Evolutionary conservation across 495 filamentous ascomycete genomes (phyloP), one percentile per base, ranked within the genome.

Genomic region (Aspergillus steynii): DNA sequence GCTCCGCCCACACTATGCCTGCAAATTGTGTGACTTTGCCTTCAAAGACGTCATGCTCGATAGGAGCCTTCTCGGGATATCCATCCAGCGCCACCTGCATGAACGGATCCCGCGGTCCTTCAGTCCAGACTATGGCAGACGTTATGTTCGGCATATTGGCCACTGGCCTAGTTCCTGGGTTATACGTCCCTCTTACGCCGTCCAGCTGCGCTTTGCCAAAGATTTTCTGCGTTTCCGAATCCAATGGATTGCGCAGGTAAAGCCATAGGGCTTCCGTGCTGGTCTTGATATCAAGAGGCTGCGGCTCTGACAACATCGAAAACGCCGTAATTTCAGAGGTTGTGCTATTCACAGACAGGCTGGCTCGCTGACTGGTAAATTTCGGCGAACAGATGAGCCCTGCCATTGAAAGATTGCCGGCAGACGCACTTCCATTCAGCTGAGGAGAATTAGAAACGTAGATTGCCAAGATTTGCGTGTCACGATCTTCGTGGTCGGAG

Each of bases 201-300:
- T 26, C 51, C 7, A 26, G 8, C 8, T 27, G 51, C 51, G 10
- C 51, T 26, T 26, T 9, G 6, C 51, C 51, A 53, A 53, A 53
- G 10, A 29, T 10, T 29, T 29, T 29, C 27, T 53, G 51, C 0
- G 51, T 53, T n/a, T 9, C 10, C 28, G 20, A 9, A 53, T 53
- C 51, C 51, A 53, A 53, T 29, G 51, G 51, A 29, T 53, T 53
- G 9, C 8, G 6, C 28, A 53, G 26, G 20, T 53, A 53, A 31
- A 53, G 6, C 51, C 51, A 53, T 1, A 53, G 51, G 6, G 51
- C 51, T 26, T 53, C 51, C 8, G 51, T 53, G 26, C 10, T n/a
- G 25, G 51, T 53, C 51, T 53, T 53, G 27, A 53, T 53, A 53
- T 53, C 51, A 20, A 53, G 51, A 27, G 25, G 51, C 8, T 27